Conservation (phyloP, 192 early-diverging fungal species). For the Coemansia sp. region DNA sequence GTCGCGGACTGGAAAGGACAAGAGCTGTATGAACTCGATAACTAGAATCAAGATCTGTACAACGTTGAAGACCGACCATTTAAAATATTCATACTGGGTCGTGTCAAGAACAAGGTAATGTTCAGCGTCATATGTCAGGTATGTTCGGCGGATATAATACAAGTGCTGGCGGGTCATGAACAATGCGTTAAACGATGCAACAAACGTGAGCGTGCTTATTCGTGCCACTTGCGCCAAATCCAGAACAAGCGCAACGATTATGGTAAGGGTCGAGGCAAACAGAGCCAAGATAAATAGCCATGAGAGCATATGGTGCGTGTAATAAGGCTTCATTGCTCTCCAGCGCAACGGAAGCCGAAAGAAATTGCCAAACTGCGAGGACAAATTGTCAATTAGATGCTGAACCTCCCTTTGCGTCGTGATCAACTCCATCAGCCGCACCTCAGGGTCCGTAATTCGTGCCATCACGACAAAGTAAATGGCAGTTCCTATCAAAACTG, state of each 20-base stretch:
- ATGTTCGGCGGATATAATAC: conserved; percentile 56
- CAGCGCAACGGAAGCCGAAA: conserved; percentile 55
- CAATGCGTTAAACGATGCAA: conserved; percentile 51
- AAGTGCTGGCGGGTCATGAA: conserved; percentile 59
- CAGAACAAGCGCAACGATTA: conserved; percentile 35
- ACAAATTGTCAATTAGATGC: conserved; percentile 61
- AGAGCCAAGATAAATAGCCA: conserved; percentile 53
- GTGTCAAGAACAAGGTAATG: conserved; percentile 54
- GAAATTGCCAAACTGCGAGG: conserved; percentile 57
- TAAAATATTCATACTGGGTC: conserved; percentile 43
- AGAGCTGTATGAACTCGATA: conserved; percentile 78
- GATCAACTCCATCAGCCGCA: conserved; percentile 59
- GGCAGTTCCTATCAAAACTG: conserved; percentile 52
- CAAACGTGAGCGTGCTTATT: conserved; percentile 45
- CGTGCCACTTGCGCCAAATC: conserved; percentile 39
- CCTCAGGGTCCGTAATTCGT: conserved; percentile 56
- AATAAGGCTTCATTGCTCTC: conserved; percentile 55
- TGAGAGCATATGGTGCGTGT: conserved; percentile 53
- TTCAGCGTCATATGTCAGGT: conserved; percentile 48
- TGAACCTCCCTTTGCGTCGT: conserved; percentile 63
- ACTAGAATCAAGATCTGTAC: conserved; percentile 72
- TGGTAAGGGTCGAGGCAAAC: conserved; percentile 27
- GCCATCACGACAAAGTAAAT: conserved; percentile 60
- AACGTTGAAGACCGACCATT: conserved; percentile 63
- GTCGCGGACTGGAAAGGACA: conserved; percentile 79